Percentiles rank a stretch among this genome's conserved stretches.
phyloP scores from a whole-genome alignment of 2,329 filamentous ascomycete species.

The Pyricularia pennisetigena region DNA sequence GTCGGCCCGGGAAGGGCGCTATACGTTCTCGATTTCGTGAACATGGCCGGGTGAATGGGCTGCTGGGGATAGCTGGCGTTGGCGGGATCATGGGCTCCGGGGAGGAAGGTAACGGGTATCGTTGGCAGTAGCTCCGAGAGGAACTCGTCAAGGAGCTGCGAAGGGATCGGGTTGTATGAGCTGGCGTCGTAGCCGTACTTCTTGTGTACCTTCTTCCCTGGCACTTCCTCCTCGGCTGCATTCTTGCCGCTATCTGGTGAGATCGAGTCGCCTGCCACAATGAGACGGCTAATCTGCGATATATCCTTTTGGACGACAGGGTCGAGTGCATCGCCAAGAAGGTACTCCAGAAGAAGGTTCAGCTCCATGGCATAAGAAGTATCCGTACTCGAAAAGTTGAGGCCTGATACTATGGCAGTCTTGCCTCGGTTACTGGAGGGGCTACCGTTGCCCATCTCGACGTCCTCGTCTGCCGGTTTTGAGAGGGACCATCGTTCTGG shows the following conservation, averaged over 20 bases:
- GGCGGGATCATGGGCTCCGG: constrained; percentile 76
- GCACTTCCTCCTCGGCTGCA: constrained; percentile 24
- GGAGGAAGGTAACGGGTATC: constrained; percentile 80
- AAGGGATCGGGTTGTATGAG: constrained; percentile 78
- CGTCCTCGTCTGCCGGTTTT: constrained; percentile 29
- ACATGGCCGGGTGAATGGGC: constrained; percentile 85
- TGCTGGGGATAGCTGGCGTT: constrained; percentile 89
- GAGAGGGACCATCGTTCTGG: constrained; percentile 68
- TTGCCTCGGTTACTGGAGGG: constrained; percentile 36
- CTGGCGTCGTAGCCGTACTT: constrained; percentile 94
- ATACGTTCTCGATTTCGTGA: constrained; percentile 66
- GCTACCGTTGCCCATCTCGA: constrained; percentile 48
- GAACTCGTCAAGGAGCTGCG: constrained; percentile 74
- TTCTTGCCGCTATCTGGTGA: constrained; percentile 23
- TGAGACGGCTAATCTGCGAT: constrained; percentile 67
- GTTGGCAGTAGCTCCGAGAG: constrained; percentile 72
- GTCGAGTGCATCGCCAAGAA: constrained; percentile 71
- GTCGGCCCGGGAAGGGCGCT: constrained; percentile 32
- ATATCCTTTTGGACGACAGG: constrained; percentile 47
- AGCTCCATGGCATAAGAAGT: constrained; percentile 64
- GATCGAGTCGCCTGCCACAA: constrained; percentile 89
- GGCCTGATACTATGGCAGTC: constrained; percentile 80
- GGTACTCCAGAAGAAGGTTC: constrained; percentile 73
- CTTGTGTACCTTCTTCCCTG: constrained; percentile 43
- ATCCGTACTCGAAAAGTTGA: constrained; percentile 70